Base-by-base conservation (phyloP, 1,284 basidiomycete species). In the Moesziomyces globuligerus region DNA sequence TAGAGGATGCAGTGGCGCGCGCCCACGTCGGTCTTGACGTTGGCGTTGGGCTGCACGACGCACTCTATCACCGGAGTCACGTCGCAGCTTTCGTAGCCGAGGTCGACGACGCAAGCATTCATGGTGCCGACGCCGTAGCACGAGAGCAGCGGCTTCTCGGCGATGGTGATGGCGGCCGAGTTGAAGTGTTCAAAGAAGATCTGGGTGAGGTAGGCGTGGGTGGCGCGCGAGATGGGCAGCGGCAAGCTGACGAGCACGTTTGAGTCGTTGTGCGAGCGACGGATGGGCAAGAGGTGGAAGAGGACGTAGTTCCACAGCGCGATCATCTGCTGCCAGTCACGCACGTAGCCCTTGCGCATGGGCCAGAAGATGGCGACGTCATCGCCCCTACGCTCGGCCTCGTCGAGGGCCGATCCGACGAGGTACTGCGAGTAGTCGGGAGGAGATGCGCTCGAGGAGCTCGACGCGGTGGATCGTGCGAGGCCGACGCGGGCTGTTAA, bases 141-240 rank as follows among this genome's bases (percentile, higher is more conserved):
- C 62, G 92, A 90, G 4, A 91, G 88, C 77, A 95, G 87, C 6
- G 94, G 90, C 2, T 92, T 89, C 65, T 95, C 91, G 39, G 95
- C 86, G 70, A 96, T 86, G 40, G 88, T 88, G 69, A 97, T 88
- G 25, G 89, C 91, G 4, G 95, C 91, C 40, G 90, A 89, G 81
- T 97, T 96, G 86, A 97, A 92, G n/a, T 90, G 88, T 81, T 98
- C 94, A 79, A 98, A 98, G 81, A 96, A 93, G 55, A 94, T 86
- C 79, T 92, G 92, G 70, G 90, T 90, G 78, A 90, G 86, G 43
- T 86, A 86, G 78, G 95, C 92, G 79, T 90, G 87, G 6, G 88
- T 86, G 50, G 87, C 86, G 49, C 90, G 87, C n/a, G 91, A 86
- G 20, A 93, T 86, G 20, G 90, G 88, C 0, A 90, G 83, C 1